Conservation (phyloP, 1,284 basidiomycete species). For the Austroboletus niveus region DNA sequence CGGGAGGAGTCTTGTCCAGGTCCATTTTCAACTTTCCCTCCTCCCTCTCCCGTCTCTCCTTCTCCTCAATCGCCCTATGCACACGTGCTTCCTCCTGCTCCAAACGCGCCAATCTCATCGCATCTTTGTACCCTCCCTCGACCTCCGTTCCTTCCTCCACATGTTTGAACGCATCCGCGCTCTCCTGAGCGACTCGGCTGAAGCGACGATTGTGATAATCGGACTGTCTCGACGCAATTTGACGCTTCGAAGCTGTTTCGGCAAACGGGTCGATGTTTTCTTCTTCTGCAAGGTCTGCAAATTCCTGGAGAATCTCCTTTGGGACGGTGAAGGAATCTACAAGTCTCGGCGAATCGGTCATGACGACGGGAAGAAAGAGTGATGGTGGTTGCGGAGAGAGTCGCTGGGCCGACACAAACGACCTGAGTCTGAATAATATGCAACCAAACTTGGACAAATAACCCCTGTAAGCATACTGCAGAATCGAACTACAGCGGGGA, state of each 20-base stretch:
- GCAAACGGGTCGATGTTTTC: constrained; percentile 92
- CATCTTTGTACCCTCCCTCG: constrained; percentile 93
- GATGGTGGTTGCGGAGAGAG: constrained; percentile 24
- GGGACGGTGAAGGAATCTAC: constrained; percentile 90
- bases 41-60: constrained; percentile 76
- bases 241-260: constrained; percentile 87
- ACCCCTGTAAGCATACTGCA: not conserved
- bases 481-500: no score
- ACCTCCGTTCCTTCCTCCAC: constrained; percentile 61
- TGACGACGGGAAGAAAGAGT: constrained; percentile 34
- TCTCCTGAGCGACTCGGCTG: constrained; percentile 74
- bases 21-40: constrained; percentile 83
- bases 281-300: constrained; percentile 88
- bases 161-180: constrained; percentile 75
- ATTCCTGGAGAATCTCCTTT: constrained; percentile 94
- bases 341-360: constrained; percentile 55
- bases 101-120: constrained; percentile 89
- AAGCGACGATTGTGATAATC: constrained; percentile 97
- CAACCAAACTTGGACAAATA: constrained; percentile 25
- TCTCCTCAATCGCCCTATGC: constrained; percentile 82
- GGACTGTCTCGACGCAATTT: constrained; percentile 91
- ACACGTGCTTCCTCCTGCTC: constrained; percentile 94
- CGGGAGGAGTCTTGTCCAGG: constrained; percentile 84
- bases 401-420: constrained; percentile 1
- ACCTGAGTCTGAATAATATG: constrained; percentile 35